Evolutionary conservation across 2,329 filamentous ascomycete genomes (phyloP), one percentile per base, ranked within the genome.

Genomic region (Rhynchosporium secalis): DNA sequence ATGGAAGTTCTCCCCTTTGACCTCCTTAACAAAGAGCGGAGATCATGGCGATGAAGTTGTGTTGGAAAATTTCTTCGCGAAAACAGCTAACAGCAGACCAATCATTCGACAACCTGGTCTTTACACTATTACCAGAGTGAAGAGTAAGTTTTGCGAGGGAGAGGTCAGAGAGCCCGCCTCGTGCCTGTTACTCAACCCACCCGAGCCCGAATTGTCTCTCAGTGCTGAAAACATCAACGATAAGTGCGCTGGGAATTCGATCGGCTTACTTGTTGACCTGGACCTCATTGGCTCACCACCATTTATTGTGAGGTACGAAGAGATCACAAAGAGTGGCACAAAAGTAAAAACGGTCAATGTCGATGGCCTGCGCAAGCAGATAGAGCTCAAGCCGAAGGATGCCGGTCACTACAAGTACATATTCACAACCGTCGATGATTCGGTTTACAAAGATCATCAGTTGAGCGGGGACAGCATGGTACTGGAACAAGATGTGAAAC

Each of bases 101-200:
- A 78, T 76, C 13, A 91, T 98, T 62, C 86, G 85, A 31, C 85
- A 88, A 40, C 86, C 92, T 33, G 95, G 96, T 54, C 83, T 97
- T 31, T 99, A 99, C 77, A 94, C 89, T 0, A 77, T 99, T 62
- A 89, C 86, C 66, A 86, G 90, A 13, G 85, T 98, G 7, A 86
- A 87, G 1, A 96, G 91, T 61, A 87, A 90, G 29, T 89, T 86
- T 64, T 99, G 95, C 72, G 81, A 86, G 40, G 95, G 95, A 51
- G 93, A 98, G 69, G 87, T 99, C 4, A 83, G 94, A 67, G 95
- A 99, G 74, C 95, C 95, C 33, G 91, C 94, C 2, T 95, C 93
- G n/a, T 98, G 94, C 75, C 81, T 96, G 62, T 79, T 99, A 59
- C 82, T 96, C 68, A 99, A 98, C 68, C 95, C 95, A 4, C 88